These are phyloP conservation scores for Petunia hybrid DNA, from an alignment of 305 asterid species.

Conservation along the genomic window DNA sequence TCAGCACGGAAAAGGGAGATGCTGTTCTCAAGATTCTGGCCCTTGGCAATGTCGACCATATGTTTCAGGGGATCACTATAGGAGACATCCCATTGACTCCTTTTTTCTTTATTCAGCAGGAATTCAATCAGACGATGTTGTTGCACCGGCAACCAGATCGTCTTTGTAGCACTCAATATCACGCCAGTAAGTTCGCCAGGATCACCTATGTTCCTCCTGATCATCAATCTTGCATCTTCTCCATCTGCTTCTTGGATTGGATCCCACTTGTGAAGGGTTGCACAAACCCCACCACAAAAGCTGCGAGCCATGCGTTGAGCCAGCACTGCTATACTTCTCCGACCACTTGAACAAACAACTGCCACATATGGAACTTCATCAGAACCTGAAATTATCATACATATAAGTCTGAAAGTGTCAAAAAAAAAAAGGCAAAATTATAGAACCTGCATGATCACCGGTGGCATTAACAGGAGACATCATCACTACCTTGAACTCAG, in stretches of 20 bases:
- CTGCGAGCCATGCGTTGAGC: conserved; percentile 79
- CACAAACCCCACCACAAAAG: conserved; percentile 68
- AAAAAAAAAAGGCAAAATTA: background rate
- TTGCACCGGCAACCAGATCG: conserved; percentile 68
- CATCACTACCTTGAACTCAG: conserved; percentile 54
- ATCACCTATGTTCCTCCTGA: conserved; percentile 56
- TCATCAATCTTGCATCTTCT: conserved; percentile 56
- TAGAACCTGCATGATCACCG: background rate
- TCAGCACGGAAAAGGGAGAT: conserved; percentile 52
- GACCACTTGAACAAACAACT: conserved; percentile 55
- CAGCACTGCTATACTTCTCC: conserved; percentile 61
- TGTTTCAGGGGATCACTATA: conserved; percentile 55
- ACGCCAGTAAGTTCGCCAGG: conserved; percentile 72
- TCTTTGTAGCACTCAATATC: conserved; percentile 67
- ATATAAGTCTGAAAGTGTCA: background rate
- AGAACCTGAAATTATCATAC: background rate
- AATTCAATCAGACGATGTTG: conserved; percentile 56
- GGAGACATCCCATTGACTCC: conserved; percentile 75
- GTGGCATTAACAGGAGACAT: conserved; percentile 44
- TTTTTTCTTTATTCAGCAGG: conserved; percentile 57
- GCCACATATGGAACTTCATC: conserved; percentile 21
- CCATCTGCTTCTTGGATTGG: conserved; percentile 49
- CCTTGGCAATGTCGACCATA: conserved; percentile 57
- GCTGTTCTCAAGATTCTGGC: conserved; percentile 59
- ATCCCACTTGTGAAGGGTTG: conserved; percentile 73